phyloP scores from a whole-genome alignment of 164 flowering plant genomes.

The Stephania cephalantha region DNA sequence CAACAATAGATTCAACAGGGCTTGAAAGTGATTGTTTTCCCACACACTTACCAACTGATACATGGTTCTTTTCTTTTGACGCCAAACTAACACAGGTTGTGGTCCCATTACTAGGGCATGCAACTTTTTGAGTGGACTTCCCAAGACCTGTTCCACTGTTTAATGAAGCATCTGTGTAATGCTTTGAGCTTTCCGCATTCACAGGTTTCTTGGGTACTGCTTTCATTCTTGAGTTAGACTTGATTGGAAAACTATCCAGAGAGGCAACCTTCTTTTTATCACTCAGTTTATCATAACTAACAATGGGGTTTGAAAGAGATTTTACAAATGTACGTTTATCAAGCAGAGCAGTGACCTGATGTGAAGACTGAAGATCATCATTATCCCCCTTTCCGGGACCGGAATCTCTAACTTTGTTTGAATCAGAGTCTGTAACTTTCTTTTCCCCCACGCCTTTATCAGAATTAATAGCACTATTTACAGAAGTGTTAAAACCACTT shows the following conservation, averaged over 20 bases:
- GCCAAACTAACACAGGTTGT: not conserved
- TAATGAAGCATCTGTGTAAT: not conserved
- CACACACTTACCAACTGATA: not conserved
- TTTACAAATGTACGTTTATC: not conserved
- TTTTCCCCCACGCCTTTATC: not conserved
- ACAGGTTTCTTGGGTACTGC: not conserved
- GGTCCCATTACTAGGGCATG: not conserved
- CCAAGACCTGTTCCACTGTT: not conserved
- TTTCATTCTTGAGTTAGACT: not conserved
- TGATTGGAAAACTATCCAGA: not conserved
- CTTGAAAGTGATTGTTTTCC: constrained; percentile 21
- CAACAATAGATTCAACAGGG: constrained; percentile 20
- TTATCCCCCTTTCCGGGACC: not conserved
- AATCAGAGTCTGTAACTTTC: not conserved
- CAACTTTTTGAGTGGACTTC: not conserved
- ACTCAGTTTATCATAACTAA: not conserved
- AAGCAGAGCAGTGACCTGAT: not conserved
- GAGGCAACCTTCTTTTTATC: not conserved
- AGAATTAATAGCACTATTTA: not conserved
- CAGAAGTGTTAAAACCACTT: not conserved
- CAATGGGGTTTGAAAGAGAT: not conserved
- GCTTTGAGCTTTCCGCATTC: not conserved
- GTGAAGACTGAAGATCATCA: not conserved
- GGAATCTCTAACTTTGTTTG: not conserved
- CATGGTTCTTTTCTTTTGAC: too few species aligned